Evolutionary conservation across 495 filamentous ascomycete genomes (phyloP), one percentile per base, ranked within the genome.

Genomic region (Aspergillus mulundensis): DNA sequence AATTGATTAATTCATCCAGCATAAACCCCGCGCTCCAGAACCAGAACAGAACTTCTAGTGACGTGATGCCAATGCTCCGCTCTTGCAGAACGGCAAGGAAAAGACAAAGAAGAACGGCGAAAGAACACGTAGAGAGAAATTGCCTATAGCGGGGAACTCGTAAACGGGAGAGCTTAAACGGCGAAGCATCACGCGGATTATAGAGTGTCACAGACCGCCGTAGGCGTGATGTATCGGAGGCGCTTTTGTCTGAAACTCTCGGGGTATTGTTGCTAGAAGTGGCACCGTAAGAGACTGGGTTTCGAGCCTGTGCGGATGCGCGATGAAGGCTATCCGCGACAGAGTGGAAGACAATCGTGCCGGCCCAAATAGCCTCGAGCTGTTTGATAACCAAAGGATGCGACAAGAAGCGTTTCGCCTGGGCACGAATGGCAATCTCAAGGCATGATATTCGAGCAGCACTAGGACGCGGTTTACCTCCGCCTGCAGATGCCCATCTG

Each of bases 11-110:
- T 68, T 96, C 91, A 62, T 95, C 90, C n/a, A 97, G 85, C 89
- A 96, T 95, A 69, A 93, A 97, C 3, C 92, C 92, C 20, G 89
- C 88, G 65, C 89, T 93, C 92, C 92, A 97, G 67, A 97, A 86
- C 92, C 92, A 97, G 67, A 97, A 96, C 11, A 94, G 62, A 19
- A 96, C 68, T 68, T 97, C 92, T 7, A 96, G 70, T 3, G 82
- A 75, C 12, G 90, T 94, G 61, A 97, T 95, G 20, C 77, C 75
- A 41, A 81, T 80, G 18, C 89, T 90, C 52, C 88, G 75, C 65
- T 87, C 70, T 40, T 77, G 66, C 8, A 93, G 70, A 16, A 95
- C 89, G 2, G 88, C 86, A 19, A 96, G 69, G 62, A 90, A 96
- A 34, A 97, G 76, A n/a, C 84, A 84, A 20, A 96, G 80, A 61